These are phyloP conservation scores for Gentiana macrophylla DNA, from an alignment of 257 asterid genomes.

Conservation along the genomic window DNA sequence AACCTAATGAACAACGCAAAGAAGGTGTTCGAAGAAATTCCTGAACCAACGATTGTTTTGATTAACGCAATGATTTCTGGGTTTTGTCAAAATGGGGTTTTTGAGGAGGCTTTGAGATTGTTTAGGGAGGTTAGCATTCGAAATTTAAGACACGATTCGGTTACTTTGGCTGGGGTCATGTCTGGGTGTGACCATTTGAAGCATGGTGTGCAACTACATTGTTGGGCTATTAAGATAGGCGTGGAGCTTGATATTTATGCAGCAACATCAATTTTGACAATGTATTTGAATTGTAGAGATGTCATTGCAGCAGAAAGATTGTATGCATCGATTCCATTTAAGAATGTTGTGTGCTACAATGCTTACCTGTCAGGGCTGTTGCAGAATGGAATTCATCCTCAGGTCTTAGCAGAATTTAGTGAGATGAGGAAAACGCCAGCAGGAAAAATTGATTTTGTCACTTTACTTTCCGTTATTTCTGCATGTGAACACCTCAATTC, in stretches of 20 bases:
- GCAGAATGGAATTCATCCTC: constrained; percentile 39
- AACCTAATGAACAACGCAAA: constrained; percentile 25
- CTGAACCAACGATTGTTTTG: constrained; percentile 34
- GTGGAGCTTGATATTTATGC: constrained; percentile 47
- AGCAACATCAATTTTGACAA: constrained; percentile 54
- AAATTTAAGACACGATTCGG: constrained; percentile 42
- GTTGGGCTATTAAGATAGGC: constrained; percentile 69
- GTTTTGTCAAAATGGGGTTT: constrained; percentile 42
- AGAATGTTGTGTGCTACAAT: constrained; percentile 57
- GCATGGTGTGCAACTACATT: constrained; percentile 54
- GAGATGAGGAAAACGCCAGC: constrained; percentile 41
- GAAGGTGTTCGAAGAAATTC: constrained; percentile 77
- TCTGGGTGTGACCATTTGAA: constrained; percentile 34
- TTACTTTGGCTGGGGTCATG: constrained; percentile 48
- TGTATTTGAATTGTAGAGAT: constrained; percentile 53
- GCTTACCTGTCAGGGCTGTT: constrained; percentile 67
- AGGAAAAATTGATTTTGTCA: constrained; percentile 42
- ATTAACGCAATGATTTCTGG: constrained; percentile 71
- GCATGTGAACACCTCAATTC: constrained; percentile 52
- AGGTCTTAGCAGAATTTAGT: constrained; percentile 41
- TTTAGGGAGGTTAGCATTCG: constrained; percentile 26
- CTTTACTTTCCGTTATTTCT: constrained; percentile 52
- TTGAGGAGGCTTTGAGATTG: constrained; percentile 28
- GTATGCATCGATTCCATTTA: constrained; percentile 36
- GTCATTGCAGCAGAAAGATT: constrained; percentile 40